Evolutionary conservation across 257 asterid genomes (phyloP), one percentile per base, ranked within the genome.

Genomic region (Nicotiana knightiana): DNA sequence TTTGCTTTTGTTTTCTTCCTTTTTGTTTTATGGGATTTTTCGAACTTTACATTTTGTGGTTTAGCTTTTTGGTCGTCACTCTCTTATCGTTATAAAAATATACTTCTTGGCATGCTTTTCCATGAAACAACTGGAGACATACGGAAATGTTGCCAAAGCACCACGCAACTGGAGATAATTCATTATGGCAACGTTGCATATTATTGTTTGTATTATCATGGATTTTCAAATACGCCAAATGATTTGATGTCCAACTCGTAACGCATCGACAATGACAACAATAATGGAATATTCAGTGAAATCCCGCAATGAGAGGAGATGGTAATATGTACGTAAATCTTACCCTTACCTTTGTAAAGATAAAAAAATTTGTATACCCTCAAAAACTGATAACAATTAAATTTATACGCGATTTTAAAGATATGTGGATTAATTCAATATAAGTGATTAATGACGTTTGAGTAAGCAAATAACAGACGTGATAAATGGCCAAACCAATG

Each of bases 41-140:
- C 30, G 43, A 73, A 26, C 79, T 73, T 13, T 48, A 26, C 43
- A 73, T 46, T 48, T 73, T 73, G 63, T 73, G 63, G 79, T 73
- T 73, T 48, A 58, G 79, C 79, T 48, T 48, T 26, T 51, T 6
- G 79, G 43, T 51, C 26, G 63, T 73, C 79, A 71, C 37, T 15
- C 33, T 73, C 43, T 51, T 73, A 73, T 73, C 79, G 15, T 73
- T 11, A 48, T 9, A 18, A 43, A 15, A 15, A 71, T 24, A 46
- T 6, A 24, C 3, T 12, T 21, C 39, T 48, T 73, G 58, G 79
- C 35, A 70, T 21, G 32, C 11, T 24, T 71, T 11, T 35, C 2
- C 54, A 71, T 51, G 62, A 48, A 73, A 48, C 62, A 73, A 73
- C 30, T 48, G 79, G 58, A 15, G 63, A 73, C 48, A 26, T 26